Evolutionary conservation across 2,329 filamentous ascomycete species (phyloP), one percentile per base, ranked within the genome.

Genomic region (Scedosporium boydii): DNA sequence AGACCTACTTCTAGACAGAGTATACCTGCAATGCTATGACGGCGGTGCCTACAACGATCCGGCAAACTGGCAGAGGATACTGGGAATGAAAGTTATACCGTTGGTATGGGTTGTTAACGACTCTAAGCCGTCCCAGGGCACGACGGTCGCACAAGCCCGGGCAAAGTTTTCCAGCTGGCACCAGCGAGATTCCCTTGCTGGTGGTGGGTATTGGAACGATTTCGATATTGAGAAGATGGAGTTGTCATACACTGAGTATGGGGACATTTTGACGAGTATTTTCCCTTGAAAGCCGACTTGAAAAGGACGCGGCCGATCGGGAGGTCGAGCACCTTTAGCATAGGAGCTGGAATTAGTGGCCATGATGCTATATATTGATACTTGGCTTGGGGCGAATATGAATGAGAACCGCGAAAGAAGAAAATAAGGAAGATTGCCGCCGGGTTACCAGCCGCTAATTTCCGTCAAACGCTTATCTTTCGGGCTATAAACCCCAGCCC

Each of bases 161-260:
- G 64, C 67, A 0, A 72, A 68, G 65, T 78, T 79, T 60, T 60
- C 65, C 1, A 60, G 59, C 7, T 79, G 76, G 76, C 68, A 69
- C 21, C 41, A 64, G 41, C 63, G 63, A 42, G 67, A 68, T 4
- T 64, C 68, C 0, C 66, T 79, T 14, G 75, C 68, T 1, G 77
- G 72, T 0, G 77, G 74, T 0, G 77, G 76, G 1, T 78, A 77
- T 64, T 79, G 77, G 77, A 79, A 78, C 56, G 76, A 79, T 64
- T 78, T 72, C 62, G 77, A 78, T 64, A 77, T 78, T 53, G 76
- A 78, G 70, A 78, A 76, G 68, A 78, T 77, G 72, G 67, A 66
- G 6, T 66, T 72, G 42, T 75, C 73, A 1, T 78, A 78, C 59
- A 58, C 14, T 12, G 68, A 70, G 2, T 75, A 75, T 61, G 72